Evolutionary conservation across 371 early-diverging fungal species (phyloP).

Genomic region (Apophysomyces sp.): DNA sequence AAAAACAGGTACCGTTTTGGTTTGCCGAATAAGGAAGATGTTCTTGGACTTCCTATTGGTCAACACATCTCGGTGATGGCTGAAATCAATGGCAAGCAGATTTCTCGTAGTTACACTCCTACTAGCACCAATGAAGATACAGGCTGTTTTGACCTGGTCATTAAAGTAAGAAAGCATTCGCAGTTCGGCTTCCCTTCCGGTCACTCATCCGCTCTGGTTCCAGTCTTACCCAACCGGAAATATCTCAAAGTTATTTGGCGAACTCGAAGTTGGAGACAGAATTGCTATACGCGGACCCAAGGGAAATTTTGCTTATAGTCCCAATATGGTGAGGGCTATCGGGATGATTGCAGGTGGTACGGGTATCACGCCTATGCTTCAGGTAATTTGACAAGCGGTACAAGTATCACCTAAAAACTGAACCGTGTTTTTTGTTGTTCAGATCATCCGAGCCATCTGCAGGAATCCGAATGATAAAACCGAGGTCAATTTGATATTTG

Average conservation of each 20-base stretch:
- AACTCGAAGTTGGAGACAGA: constrained; percentile 71
- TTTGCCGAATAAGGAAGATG: constrained; percentile 57
- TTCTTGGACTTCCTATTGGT: constrained; percentile 83
- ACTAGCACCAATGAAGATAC: constrained; percentile 70
- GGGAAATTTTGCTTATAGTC: constrained; percentile 81
- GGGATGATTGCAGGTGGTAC: constrained; percentile 84
- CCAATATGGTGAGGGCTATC: constrained; percentile 75
- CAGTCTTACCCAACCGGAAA: constrained; percentile 77
- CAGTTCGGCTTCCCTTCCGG: background rate
- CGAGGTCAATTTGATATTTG: constrained; percentile 72
- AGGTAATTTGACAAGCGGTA: constrained; percentile 12
- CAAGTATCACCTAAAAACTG: background rate
- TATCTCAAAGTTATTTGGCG: constrained; percentile 72
- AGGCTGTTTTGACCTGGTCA: constrained; percentile 86
- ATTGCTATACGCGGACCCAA: constrained; percentile 86
- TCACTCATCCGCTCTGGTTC: background rate
- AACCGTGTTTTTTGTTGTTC: background rate
- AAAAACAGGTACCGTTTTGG: constrained; percentile 68
- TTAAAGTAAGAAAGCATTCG: constrained; percentile 65
- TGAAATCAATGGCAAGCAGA: constrained; percentile 75
- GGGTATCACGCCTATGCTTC: constrained; percentile 11
- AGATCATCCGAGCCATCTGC: constrained; percentile 73
- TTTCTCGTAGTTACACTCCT: constrained; percentile 88
- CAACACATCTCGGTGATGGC: constrained; percentile 88
- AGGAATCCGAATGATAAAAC: constrained; percentile 69